Percentiles rank a stretch among this genome's conserved stretches.
phyloP scores from a whole-genome alignment of 768 basidiomycete species.

The Phlebiopsis gigantea region DNA sequence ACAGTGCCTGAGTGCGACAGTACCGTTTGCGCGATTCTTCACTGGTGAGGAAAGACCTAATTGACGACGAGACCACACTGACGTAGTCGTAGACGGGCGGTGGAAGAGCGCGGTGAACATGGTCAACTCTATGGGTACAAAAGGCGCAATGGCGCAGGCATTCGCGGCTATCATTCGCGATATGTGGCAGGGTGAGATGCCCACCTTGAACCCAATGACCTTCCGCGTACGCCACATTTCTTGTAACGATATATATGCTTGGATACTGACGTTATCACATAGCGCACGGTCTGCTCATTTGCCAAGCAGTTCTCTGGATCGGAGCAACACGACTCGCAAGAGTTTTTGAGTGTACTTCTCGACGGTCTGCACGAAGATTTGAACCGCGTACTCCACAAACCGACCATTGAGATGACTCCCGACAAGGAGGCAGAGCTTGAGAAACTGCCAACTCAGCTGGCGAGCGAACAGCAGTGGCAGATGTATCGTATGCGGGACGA shows the following conservation, averaged over 20 bases:
- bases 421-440: slow-evolving; percentile 88
- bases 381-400: slow-evolving; percentile 80
- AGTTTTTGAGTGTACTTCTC: slow-evolving; percentile 90
- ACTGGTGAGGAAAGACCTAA: slow-evolving; percentile 49
- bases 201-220: slow-evolving; percentile 72
- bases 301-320: slow-evolving; percentile 75
- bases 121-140: slow-evolving; percentile 81
- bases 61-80: neutral
- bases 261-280: slow-evolving; percentile 1
- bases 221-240: slow-evolving; percentile 63
- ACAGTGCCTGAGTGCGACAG: slow-evolving; percentile 92
- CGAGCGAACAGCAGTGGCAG: slow-evolving; percentile 90
- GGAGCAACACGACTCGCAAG: slow-evolving; percentile 97
- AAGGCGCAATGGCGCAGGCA: slow-evolving; percentile 73
- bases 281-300: slow-evolving; percentile 56
- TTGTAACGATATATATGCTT: neutral
- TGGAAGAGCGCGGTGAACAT: slow-evolving; percentile 84
- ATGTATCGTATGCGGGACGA: slow-evolving; percentile 88
- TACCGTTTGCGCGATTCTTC: slow-evolving; percentile 92
- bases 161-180: slow-evolving; percentile 82
- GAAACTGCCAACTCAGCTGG: slow-evolving; percentile 77
- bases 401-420: slow-evolving; percentile 56
- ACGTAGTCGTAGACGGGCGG: slow-evolving; percentile 50
- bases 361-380: slow-evolving; percentile 97
- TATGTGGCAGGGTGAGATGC: slow-evolving; percentile 84